Evolutionary conservation across 257 asterid genomes (phyloP).

Genomic region (Nicotiana attenuata): DNA sequence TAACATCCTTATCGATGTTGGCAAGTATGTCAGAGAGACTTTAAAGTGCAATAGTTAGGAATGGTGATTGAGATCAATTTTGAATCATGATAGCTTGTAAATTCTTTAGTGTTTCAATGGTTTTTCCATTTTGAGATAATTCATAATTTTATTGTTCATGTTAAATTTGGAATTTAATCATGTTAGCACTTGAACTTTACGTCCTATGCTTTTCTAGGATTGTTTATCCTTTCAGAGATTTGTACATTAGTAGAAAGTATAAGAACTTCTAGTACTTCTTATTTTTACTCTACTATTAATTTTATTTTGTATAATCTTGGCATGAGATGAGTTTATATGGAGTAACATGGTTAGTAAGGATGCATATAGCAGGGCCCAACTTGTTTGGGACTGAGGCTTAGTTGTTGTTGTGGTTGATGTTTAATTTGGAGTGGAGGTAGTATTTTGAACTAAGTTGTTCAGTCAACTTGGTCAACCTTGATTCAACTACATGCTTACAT

Average conservation of each 20-base stretch:
- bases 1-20: conserved; percentile 91
- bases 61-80: background rate
- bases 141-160: background rate
- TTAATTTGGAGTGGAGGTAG: background rate
- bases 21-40: conserved; percentile 66
- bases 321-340: too few species aligned
- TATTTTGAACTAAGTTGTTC: background rate
- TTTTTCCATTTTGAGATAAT: background rate
- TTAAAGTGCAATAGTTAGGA: too few species aligned
- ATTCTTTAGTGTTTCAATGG: background rate
- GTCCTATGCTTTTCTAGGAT: too few species aligned
- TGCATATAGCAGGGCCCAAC: too few species aligned
- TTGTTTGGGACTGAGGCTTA: too few species aligned
- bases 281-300: too few species aligned
- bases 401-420: background rate
- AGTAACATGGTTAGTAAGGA: too few species aligned
- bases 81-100: background rate
- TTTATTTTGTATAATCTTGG: too few species aligned
- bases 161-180: background rate
- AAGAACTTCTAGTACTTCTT: too few species aligned
- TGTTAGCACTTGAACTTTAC: too few species aligned
- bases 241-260: too few species aligned
- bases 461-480: background rate
- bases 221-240: too few species aligned
- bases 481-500: background rate